A percentile compares a stretch with the other conserved stretches of the same genome.
Evolutionary conservation across 257 asterid genomes (phyloP).

Genomic region (Ilex asprella): DNA sequence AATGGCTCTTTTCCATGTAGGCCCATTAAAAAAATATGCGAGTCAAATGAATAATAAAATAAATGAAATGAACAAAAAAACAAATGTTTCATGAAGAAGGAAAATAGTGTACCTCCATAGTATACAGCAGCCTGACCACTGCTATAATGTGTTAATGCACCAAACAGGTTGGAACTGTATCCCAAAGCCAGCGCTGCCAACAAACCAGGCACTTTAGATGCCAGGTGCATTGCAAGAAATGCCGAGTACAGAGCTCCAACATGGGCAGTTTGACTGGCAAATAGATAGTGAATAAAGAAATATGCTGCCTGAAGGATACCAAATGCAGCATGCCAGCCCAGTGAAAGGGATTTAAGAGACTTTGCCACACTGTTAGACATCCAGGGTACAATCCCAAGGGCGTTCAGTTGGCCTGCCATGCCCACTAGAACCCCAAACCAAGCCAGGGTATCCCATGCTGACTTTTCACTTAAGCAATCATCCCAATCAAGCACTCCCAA

Average conservation of each 20-base stretch:
- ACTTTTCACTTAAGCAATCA: constrained; percentile 66
- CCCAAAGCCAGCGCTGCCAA: constrained; percentile 61
- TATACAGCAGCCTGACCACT: constrained; percentile 94
- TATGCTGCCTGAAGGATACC: constrained; percentile 57
- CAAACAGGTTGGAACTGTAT: constrained; percentile 69
- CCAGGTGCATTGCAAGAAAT: constrained; percentile 74
- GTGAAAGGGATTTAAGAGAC: constrained; percentile 41
- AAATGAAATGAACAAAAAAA: neutral
- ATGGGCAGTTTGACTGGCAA: constrained; percentile 92
- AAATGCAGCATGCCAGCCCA: constrained; percentile 45
- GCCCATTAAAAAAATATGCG: no score
- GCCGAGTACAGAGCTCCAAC: constrained; percentile 88
- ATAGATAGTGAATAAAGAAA: constrained; percentile 75
- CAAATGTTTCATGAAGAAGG: neutral
- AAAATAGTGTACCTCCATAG: constrained; percentile 53
- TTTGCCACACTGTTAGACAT: constrained; percentile 41
- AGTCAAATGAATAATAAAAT: neutral
- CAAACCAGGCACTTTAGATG: constrained; percentile 41
- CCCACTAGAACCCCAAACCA: constrained; percentile 81
- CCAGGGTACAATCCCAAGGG: constrained; percentile 66
- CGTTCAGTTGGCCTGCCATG: constrained; percentile 57
- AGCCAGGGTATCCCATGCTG: constrained; percentile 75
- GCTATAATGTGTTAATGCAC: constrained; percentile 83
- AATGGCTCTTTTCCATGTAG: no score
- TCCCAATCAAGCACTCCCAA: constrained; percentile 65